phyloP scores from a whole-genome alignment of 1,284 basidiomycete species.

The Erythrobasidium hasegawianum region DNA sequence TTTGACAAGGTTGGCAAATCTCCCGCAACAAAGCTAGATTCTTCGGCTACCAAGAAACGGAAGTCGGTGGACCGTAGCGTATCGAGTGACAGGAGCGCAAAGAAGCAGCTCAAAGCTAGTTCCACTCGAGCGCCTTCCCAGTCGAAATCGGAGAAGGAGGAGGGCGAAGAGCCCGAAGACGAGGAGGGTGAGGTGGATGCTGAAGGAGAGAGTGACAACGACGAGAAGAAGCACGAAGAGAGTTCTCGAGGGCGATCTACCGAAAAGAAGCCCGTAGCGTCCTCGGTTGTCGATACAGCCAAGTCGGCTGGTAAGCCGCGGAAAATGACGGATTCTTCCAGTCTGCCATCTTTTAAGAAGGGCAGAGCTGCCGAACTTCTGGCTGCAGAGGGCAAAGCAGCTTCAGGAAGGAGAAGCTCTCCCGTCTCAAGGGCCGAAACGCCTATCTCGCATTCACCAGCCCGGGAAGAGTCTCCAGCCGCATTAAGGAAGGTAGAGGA shows the following conservation, averaged over 20 bases:
- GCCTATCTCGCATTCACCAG: conserved; percentile 12
- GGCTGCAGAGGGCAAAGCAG: background rate
- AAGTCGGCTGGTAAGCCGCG: background rate
- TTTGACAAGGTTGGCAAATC: background rate
- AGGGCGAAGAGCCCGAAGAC: background rate
- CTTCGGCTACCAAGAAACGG: background rate
- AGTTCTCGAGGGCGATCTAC: background rate
- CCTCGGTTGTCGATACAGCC: background rate
- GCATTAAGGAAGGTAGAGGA: background rate
- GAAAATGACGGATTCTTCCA: background rate
- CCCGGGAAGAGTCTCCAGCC: background rate
- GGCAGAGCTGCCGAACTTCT: conserved; percentile 24
- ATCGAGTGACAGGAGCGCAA: background rate
- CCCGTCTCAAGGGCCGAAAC: conserved; percentile 22
- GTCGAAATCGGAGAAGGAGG: conserved; percentile 1
- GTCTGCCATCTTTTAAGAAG: conserved; percentile 25
- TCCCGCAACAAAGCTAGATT: background rate
- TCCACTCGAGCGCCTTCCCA: background rate
- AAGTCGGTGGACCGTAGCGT: background rate
- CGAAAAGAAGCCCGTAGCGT: background rate
- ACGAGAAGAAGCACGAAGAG: background rate
- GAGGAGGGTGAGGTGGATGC: conserved; percentile 2
- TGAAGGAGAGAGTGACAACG: background rate
- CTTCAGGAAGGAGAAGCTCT: background rate
- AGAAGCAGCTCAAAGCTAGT: background rate